phyloP scores from a whole-genome alignment of 108 stramenopile species.

The Pseudonitzschia delicatissima region DNA sequence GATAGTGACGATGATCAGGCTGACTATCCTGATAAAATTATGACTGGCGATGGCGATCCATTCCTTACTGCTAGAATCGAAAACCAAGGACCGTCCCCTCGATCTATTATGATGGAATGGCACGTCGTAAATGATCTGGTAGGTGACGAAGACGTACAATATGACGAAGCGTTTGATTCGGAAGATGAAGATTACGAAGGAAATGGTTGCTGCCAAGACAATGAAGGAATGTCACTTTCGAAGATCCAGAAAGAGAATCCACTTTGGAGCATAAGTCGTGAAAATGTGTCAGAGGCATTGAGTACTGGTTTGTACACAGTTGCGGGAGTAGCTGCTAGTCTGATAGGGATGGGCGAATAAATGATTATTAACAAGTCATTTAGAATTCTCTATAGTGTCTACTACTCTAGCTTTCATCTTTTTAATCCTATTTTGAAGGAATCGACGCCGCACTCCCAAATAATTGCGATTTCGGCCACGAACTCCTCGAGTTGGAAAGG shows the following conservation, averaged over 20 bases:
- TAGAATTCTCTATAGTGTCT: no score
- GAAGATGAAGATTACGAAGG: no score
- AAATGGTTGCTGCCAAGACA: no score
- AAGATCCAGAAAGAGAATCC: no score
- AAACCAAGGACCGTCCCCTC: no score
- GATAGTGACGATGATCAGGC: not conserved
- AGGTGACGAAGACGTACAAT: not conserved
- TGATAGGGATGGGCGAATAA: no score
- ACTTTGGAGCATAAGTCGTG: no score
- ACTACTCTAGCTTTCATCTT: no score
- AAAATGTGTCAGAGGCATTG: not conserved
- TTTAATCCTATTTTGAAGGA: not conserved
- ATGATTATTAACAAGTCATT: no score
- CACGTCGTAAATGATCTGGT: not conserved
- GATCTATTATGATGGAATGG: no score
- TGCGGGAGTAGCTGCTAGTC: not conserved
- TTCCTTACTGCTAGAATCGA: no score
- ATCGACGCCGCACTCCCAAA: constrained; percentile 43
- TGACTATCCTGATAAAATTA: not conserved
- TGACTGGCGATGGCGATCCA: not conserved
- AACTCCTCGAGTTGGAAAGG: not conserved
- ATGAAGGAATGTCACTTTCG: no score
- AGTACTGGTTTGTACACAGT: not conserved
- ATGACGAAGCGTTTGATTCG: not conserved
- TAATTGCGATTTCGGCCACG: constrained; percentile 37